Conservation (phyloP, 148 eudicot species). For the Nepenthes gracilis region DNA sequence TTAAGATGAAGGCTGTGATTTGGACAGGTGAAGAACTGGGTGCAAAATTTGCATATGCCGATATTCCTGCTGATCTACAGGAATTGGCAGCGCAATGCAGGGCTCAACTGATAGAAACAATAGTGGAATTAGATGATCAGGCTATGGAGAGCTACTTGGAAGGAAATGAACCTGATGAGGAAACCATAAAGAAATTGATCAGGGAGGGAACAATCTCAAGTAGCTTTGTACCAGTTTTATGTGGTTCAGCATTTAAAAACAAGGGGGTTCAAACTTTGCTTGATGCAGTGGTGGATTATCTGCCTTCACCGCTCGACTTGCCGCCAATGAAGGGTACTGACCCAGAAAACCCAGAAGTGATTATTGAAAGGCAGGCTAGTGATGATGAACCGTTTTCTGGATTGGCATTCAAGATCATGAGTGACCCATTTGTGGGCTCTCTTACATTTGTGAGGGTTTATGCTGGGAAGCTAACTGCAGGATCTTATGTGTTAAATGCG, state of each 20-base stretch:
- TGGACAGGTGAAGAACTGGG: conserved; percentile 99
- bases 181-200: conserved; percentile 60
- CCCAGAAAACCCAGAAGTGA: conserved; percentile 77
- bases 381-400: conserved; percentile 94
- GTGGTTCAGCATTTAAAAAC: conserved; percentile 97
- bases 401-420: conserved; percentile 96
- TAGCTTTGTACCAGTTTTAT: conserved; percentile 77
- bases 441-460: conserved; percentile 92
- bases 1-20: conserved; percentile 74
- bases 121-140: conserved; percentile 74
- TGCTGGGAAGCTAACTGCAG: conserved; percentile 79
- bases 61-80: conserved; percentile 68
- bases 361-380: conserved; percentile 49
- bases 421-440: conserved; percentile 88
- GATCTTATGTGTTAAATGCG: conserved; percentile 79
- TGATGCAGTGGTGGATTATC: conserved; percentile 95
- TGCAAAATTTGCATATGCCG: conserved; percentile 65
- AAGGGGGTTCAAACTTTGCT: conserved; percentile 97
- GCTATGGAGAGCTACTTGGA: conserved; percentile 84
- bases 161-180: conserved; percentile 90
- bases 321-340: conserved; percentile 93
- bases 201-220: conserved; percentile 66
- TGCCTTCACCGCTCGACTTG: conserved; percentile 89
- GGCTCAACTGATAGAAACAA: conserved; percentile 58
- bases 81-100: conserved; percentile 64